phyloP scores from a whole-genome alignment of 441 rosid genomes.

The Syzygium malaccense region DNA sequence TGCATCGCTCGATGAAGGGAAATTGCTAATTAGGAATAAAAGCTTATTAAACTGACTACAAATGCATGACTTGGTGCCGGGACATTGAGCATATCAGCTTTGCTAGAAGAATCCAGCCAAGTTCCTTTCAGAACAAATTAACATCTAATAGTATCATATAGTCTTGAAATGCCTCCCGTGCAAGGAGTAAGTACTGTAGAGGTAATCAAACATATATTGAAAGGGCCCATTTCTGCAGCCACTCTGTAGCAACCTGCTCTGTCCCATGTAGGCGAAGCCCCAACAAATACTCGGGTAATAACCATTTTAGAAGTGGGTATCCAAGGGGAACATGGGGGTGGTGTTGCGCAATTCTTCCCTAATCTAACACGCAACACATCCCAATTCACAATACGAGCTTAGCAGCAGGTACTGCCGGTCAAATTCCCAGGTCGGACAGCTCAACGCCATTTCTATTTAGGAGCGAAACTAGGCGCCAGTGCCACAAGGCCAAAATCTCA shows the following conservation, averaged over 20 bases:
- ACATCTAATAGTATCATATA: not conserved
- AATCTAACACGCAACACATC: not conserved
- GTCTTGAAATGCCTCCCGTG: not conserved
- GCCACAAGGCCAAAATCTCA: slow-evolving; percentile 1
- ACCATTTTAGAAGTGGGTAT: not conserved
- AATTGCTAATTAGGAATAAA: not conserved
- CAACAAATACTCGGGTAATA: not conserved
- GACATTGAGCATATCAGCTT: not conserved
- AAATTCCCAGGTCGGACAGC: not conserved
- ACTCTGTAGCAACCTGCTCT: not conserved
- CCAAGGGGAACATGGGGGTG: not conserved
- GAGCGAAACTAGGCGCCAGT: not conserved
- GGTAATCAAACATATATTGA: not conserved
- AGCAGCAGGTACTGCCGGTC: not conserved
- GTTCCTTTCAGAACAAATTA: not conserved
- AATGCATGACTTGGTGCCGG: not conserved
- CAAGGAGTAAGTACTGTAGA: not conserved
- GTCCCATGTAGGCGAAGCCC: not conserved
- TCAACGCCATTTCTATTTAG: not conserved
- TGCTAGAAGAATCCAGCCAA: not conserved
- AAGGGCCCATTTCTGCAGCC: not conserved
- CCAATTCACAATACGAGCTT: not conserved
- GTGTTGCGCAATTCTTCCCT: not conserved
- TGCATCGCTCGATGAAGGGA: slow-evolving; percentile 6
- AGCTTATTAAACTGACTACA: not conserved